Evolutionary conservation across 768 basidiomycete genomes (phyloP).

Genomic region (Lactifluus echinatus): DNA sequence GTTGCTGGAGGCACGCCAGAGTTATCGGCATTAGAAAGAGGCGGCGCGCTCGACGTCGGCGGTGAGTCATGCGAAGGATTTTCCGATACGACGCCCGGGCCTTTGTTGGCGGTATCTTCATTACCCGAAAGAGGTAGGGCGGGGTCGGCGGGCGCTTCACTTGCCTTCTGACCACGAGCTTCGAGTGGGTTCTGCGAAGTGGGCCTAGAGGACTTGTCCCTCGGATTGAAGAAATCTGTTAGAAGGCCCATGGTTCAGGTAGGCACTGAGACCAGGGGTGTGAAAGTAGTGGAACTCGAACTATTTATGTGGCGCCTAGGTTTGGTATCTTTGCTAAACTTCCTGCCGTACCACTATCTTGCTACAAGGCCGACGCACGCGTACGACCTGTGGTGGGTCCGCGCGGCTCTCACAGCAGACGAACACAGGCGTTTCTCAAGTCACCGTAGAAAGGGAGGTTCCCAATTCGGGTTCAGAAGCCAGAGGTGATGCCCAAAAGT

Average conservation of each 20-base stretch:
- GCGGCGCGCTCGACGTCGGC: background rate
- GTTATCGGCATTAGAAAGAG: background rate
- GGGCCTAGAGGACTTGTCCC: background rate
- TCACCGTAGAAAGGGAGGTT: background rate
- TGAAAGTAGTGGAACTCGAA: background rate
- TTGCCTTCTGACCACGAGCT: background rate
- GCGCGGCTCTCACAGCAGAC: background rate
- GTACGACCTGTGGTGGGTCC: background rate
- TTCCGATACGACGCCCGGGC: background rate
- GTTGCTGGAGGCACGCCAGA: background rate
- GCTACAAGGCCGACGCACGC: background rate
- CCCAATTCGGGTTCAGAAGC: background rate
- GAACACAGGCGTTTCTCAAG: background rate
- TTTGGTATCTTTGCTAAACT: background rate
- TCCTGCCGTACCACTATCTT: background rate
- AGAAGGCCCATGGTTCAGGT: conserved; percentile 3
- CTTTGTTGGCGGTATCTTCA: background rate
- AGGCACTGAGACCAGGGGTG: background rate
- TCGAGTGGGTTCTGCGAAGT: background rate
- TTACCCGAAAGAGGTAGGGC: background rate
- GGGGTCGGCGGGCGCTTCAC: background rate
- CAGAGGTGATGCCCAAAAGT: no score
- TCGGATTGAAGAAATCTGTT: background rate
- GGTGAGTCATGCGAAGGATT: background rate
- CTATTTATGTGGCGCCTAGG: background rate